phyloP scores from a whole-genome alignment of 371 early-diverging fungal species.

The Mortierella sp. region DNA sequence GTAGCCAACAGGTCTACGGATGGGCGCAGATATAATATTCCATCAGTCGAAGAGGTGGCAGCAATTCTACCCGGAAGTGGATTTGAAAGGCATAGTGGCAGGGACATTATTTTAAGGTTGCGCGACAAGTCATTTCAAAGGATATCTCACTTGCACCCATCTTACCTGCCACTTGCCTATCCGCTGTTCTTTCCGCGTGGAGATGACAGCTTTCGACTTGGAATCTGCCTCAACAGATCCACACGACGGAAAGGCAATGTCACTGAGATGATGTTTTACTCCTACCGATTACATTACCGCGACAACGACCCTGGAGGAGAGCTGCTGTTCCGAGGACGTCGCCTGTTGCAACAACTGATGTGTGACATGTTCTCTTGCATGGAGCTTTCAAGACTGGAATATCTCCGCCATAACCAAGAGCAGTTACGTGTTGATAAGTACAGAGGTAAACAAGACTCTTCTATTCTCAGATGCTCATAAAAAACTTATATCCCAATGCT shows the following conservation, averaged over 20 bases:
- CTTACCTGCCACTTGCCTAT: conserved; percentile 19
- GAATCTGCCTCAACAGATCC: too few species aligned
- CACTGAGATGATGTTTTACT: too few species aligned
- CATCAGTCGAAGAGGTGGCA: background rate
- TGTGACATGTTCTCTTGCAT: conserved; percentile 8
- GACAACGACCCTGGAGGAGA: background rate
- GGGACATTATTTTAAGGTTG: conserved; percentile 12
- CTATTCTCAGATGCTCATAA: conserved; percentile 40
- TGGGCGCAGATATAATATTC: background rate
- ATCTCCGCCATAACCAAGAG: conserved; percentile 5
- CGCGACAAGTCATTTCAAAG: background rate
- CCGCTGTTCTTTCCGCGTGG: conserved; percentile 13
- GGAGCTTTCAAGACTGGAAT: conserved; percentile 12
- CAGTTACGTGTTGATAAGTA: conserved; percentile 9
- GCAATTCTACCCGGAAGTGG: conserved; percentile 4
- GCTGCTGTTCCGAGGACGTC: background rate
- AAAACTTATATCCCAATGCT: too few species aligned
- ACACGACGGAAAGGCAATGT: background rate
- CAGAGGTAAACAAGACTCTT: conserved; percentile 11
- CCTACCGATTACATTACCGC: too few species aligned
- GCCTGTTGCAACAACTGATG: conserved; percentile 17
- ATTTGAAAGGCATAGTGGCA: background rate
- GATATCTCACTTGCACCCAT: conserved; percentile 3
- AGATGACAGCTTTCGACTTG: conserved; percentile 5
- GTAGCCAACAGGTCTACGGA: background rate